phyloP scores from a whole-genome alignment of 495 filamentous ascomycete species.

The Lasiosphaeria ovina region DNA sequence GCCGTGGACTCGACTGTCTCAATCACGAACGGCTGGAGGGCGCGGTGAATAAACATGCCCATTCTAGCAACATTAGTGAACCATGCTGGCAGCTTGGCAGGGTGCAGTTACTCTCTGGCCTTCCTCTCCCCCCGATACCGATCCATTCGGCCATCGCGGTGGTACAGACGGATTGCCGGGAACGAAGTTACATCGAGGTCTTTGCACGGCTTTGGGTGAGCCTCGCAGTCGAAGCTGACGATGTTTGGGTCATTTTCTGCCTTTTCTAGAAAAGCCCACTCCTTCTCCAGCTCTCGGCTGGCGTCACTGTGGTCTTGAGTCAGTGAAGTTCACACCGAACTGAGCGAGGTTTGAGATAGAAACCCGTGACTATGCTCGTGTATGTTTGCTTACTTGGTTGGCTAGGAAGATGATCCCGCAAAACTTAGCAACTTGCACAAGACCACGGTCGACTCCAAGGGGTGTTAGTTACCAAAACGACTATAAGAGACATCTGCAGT shows the following conservation, averaged over 20 bases:
- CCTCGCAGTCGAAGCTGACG: conserved; percentile 38
- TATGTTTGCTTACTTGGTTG: conserved; percentile 6
- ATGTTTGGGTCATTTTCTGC: conserved; percentile 20
- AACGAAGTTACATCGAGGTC: conserved; percentile 32
- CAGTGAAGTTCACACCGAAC: background rate
- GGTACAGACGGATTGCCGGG: conserved; percentile 38
- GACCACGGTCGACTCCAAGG: too few species aligned
- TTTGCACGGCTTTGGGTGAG: conserved; percentile 24
- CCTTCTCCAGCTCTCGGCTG: conserved; percentile 19
- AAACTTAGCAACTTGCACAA: too few species aligned
- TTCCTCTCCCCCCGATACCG: conserved; percentile 29
- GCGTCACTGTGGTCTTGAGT: conserved; percentile 8
- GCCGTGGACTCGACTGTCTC: conserved; percentile 26
- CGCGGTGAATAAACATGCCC: conserved; percentile 28
- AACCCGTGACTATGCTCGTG: background rate
- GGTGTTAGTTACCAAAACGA: conserved; percentile 16
- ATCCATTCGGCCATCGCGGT: conserved; percentile 24
- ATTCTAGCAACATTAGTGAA: conserved; percentile 20
- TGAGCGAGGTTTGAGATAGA: background rate
- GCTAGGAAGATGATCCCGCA: background rate
- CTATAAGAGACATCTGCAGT: conserved; percentile 1
- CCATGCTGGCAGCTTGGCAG: background rate
- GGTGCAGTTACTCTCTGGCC: conserved; percentile 17
- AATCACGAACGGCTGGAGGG: conserved; percentile 20
- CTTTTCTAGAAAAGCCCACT: conserved; percentile 23